Evolutionary conservation across 768 basidiomycete species (phyloP).

Genomic region (Boletus rubropictus): DNA sequence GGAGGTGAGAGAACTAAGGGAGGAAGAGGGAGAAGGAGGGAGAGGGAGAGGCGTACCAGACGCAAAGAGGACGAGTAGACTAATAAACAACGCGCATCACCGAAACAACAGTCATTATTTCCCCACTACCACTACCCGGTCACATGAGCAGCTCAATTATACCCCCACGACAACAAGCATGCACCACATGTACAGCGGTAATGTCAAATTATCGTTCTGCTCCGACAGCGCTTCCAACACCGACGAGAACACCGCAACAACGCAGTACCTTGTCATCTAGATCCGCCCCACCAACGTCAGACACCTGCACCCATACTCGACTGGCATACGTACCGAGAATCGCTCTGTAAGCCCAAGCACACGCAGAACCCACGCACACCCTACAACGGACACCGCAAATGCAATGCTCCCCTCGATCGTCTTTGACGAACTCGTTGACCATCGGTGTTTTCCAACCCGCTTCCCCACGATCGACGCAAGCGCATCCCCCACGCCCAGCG

Average conservation of each 20-base stretch:
- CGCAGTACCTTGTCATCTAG: constrained; percentile 62
- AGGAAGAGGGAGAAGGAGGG: background rate
- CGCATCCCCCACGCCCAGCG: constrained; percentile 90
- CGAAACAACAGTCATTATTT: background rate
- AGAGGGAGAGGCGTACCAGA: constrained; percentile 1
- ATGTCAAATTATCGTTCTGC: constrained; percentile 95
- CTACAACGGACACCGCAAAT: constrained; percentile 66
- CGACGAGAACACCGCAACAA: constrained; percentile 58
- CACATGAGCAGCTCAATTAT: constrained; percentile 22
- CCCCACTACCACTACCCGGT: constrained; percentile 21
- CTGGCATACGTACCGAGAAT: constrained; percentile 63
- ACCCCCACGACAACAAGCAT: constrained; percentile 58
- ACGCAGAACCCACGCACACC: constrained; percentile 66
- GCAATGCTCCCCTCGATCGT: constrained; percentile 90
- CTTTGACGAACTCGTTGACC: constrained; percentile 81
- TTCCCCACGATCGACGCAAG: constrained; percentile 91
- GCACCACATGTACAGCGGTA: constrained; percentile 96
- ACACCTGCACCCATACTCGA: background rate
- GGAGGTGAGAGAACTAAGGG: too few relatives aligned
- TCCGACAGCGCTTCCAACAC: constrained; percentile 86
- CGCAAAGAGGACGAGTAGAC: too few relatives aligned
- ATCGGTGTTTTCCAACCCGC: constrained; percentile 70
- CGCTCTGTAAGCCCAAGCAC: constrained; percentile 59
- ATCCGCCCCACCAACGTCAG: constrained; percentile 18
- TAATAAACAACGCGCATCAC: background rate